Conservation (phyloP, 2,329 filamentous ascomycete species). For the Botrytis squamosa region DNA sequence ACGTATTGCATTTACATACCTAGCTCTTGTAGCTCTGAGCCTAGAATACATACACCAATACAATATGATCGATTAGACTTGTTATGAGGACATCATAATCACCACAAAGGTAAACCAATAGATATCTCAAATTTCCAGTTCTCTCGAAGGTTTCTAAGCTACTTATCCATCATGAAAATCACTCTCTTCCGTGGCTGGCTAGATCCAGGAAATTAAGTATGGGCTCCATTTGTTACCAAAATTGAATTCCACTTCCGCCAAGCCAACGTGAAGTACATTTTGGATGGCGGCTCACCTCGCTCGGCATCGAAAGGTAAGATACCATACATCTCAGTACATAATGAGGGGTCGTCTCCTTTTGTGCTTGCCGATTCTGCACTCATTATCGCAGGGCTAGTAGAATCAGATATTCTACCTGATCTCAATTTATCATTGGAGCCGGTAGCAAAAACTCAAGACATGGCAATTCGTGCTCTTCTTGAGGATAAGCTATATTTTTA, state of each 20-base stretch:
- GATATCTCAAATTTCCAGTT: background rate
- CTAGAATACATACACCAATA: background rate
- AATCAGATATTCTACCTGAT: constrained; percentile 46
- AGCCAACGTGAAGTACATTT: constrained; percentile 47
- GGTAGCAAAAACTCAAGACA: constrained; percentile 47
- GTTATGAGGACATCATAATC: background rate
- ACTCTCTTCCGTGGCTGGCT: constrained; percentile 53
- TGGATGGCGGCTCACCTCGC: constrained; percentile 46
- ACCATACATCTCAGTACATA: constrained; percentile 46
- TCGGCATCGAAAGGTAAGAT: constrained; percentile 58
- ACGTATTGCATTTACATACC: background rate
- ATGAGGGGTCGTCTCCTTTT: background rate
- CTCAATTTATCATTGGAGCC: constrained; percentile 48
- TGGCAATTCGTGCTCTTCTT: constrained; percentile 53
- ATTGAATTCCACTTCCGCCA: constrained; percentile 61
- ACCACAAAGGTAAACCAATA: background rate
- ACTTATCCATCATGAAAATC: constrained; percentile 25
- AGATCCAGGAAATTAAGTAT: constrained; percentile 43
- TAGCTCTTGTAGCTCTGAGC: background rate
- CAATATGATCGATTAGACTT: background rate
- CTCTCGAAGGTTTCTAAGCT: background rate
- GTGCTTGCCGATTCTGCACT: constrained; percentile 52
- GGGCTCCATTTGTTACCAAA: constrained; percentile 61
- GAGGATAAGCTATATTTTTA: constrained; percentile 63
- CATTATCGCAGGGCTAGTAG: constrained; percentile 50